Base-by-base conservation (phyloP, 2,329 filamentous ascomycete genomes). In the Diplodia seriata region DNA sequence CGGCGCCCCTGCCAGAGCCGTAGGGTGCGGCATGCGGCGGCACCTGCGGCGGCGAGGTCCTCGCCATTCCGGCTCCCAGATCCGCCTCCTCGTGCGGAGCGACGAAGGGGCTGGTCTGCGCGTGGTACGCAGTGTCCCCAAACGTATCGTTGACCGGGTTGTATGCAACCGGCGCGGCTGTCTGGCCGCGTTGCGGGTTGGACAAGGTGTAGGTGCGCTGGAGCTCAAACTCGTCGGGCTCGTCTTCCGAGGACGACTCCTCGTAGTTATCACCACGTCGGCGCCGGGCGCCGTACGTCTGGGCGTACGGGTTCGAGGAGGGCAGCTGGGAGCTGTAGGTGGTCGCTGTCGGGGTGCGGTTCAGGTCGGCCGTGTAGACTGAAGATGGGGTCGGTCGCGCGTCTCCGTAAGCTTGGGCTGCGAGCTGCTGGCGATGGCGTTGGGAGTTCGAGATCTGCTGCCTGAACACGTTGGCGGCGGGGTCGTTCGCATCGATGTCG, bases 161-260 rank as follows among this genome's bases (percentile, higher is more conserved):
- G 66, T 78, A 78, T 5, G 70, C 70, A 20, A n/a, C 71, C 7
- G 53, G 36, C 4, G 54, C 20, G 40, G 54, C 54, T 31, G 64
- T 23, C 9, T 53, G 40, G 9, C 33, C 70, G 14, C n/a, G 18
- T n/a, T 73, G 70, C 4, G 73, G 71, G 26, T 69, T 69, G 31
- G 71, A 69, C n/a, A 72, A 65, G 9, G 70, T 70, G 57, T 76
- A 73, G 18, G 71, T 73, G 61, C 72, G 74, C 68, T 78, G 76
- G 23, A 80, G 71, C 70, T 80, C 78, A 53, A 76, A 78, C 50
- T 73, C 73, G 15, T 76, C 75, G 43, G 36, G n/a, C 2, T 79
- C 78, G 26, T 80, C 78, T 66, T 80, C 78, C 0, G 78, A 80
- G 7, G 77, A 79, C 1, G 77, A 79, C 51, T 77, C 78, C 40